Evolutionary conservation across 2,329 filamentous ascomycete species (phyloP).

Genomic region (Aspergillus sp.): DNA sequence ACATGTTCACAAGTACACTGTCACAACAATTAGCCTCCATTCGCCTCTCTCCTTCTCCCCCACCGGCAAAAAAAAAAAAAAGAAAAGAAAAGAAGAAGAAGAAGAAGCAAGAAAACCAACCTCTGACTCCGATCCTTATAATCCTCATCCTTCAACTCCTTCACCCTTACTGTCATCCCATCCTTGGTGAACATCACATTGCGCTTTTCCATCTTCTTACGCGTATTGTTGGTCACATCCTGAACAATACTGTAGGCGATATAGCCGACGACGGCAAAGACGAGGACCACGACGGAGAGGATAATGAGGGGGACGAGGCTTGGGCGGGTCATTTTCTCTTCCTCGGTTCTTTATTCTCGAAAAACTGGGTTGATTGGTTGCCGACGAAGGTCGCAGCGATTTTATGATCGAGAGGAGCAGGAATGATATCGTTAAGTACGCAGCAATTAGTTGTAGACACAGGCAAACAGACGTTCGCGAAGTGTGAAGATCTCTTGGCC

Average conservation of each 20-base stretch:
- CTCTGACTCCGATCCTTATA: slow-evolving; percentile 54
- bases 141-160: slow-evolving; percentile 49
- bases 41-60: neutral
- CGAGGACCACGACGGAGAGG: slow-evolving; percentile 46
- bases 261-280: slow-evolving; percentile 48
- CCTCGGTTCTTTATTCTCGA: too few relatives aligned
- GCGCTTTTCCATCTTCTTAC: slow-evolving; percentile 56
- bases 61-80: neutral
- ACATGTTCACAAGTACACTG: slow-evolving; percentile 43
- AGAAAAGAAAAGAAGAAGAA: neutral
- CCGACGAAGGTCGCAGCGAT: too few relatives aligned
- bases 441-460: too few relatives aligned
- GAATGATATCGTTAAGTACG: too few relatives aligned
- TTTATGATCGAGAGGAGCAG: too few relatives aligned
- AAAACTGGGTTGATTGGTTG: too few relatives aligned
- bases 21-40: neutral
- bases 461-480: too few relatives aligned
- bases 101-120: slow-evolving; percentile 20
- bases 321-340: slow-evolving; percentile 13
- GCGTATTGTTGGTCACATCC: slow-evolving; percentile 50
- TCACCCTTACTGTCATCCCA: slow-evolving; percentile 54
- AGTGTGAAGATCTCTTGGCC: too few relatives aligned
- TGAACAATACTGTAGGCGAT: slow-evolving; percentile 51
- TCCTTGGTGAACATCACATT: slow-evolving; percentile 53
- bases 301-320: slow-evolving; percentile 50